Percentiles rank a stretch among this genome's conserved stretches.
phyloP scores from a whole-genome alignment of 768 basidiomycete genomes.

The Boletus huronensis region DNA sequence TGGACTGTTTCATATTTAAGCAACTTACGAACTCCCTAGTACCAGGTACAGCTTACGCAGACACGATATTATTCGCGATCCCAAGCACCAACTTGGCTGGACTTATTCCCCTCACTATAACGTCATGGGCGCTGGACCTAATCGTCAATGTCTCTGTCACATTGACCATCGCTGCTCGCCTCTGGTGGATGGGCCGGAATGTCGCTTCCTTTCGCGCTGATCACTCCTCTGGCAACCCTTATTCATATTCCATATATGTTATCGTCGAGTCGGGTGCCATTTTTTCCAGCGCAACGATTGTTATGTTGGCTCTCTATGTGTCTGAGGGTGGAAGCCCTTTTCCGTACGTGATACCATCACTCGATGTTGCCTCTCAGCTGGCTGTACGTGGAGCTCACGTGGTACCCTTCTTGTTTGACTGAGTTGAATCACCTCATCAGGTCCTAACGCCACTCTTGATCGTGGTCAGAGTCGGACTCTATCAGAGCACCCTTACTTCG shows the following conservation, averaged over 20 bases:
- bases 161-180: conserved; percentile 18
- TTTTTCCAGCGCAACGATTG: conserved; percentile 15
- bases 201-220: conserved; percentile 1
- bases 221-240: conserved; percentile 7
- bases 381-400: conserved; percentile 8
- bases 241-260: conserved; percentile 16
- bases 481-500: not conserved
- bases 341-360: conserved; percentile 11
- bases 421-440: not conserved
- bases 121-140: conserved; percentile 21
- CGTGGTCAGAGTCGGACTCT: conserved; percentile 13
- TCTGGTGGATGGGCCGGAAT: conserved; percentile 19
- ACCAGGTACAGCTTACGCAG: conserved; percentile 9
- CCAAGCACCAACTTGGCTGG: conserved; percentile 3
- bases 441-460: conserved; percentile 18
- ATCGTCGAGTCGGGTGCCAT: conserved; percentile 20
- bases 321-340: conserved; percentile 6
- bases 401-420: not conserved
- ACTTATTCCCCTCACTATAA: conserved; percentile 9
- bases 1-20: not conserved
- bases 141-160: conserved; percentile 20
- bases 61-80: conserved; percentile 8
- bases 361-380: conserved; percentile 18
- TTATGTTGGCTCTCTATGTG: conserved; percentile 15
- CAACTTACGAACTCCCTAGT: not conserved